Evolutionary conservation across 805 yeast species (phyloP), one percentile per base, ranked within the genome.

Genomic region (Ogataea parapolymorpha): DNA sequence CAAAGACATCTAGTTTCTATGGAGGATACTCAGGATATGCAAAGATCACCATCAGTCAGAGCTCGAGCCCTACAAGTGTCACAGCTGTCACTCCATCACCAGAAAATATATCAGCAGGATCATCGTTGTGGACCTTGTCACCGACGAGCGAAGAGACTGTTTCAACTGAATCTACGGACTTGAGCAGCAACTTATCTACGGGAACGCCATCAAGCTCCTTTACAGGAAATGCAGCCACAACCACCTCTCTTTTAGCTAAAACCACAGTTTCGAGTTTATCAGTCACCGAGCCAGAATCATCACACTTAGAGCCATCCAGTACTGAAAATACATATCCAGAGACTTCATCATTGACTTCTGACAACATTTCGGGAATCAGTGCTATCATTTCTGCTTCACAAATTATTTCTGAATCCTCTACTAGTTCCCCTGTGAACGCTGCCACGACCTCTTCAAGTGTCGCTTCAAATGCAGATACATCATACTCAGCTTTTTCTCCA

Each of bases 371-470:
- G 22, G 22, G 22, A 20, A 3, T 7, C 22, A 20, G 22, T 20
- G 3, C 9, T 6, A 20, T 6, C 8, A 20, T 6, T 12, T 25
- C 14, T n/a, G 26, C 12, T 5, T 25, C 27, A 25, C 27, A 25
- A 10, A 12, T 4, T 5, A 3, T 12, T n/a, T 12, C 27, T 12
- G 27, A 25, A 20, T 20, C 9, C 8, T 20, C 22, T 7, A 20
- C 22, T 7, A 20, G 22, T 7, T 20, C 22, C 11, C 14, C 14
- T 5, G 14, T 11, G n/a, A 29, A 48, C 13, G 29, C 50, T 4
- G 36, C 55, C 11, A 35, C 61, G 7, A 42, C 49, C 11, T 30
- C 43, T 13, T 24, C 33, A 20, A 13, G 16, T n/a, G 22, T 11
- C 6, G 22, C 45, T 13, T 7, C 33, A 11, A 32, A 18, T 14